phyloP scores from a whole-genome alignment of 768 basidiomycete species.

The Phylloporus arenicola region DNA sequence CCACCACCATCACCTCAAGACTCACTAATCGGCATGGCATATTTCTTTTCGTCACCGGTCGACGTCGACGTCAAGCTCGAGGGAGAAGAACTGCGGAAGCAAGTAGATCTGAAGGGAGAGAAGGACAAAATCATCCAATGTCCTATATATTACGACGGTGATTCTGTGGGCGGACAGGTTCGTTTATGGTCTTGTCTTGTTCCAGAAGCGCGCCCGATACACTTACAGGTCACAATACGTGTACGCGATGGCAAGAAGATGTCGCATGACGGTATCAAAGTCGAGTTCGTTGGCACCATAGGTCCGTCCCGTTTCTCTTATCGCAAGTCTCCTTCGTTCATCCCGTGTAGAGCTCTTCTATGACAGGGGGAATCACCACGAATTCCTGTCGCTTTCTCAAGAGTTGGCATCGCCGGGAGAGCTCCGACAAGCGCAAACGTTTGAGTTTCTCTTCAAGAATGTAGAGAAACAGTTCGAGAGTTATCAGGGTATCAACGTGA shows the following conservation, averaged over 20 bases:
- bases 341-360: slow-evolving; percentile 70
- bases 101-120: slow-evolving; percentile 84
- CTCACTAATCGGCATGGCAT: slow-evolving; percentile 42
- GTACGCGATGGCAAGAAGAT: slow-evolving; percentile 94
- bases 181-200: slow-evolving; percentile 12
- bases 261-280: slow-evolving; percentile 93
- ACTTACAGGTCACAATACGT: slow-evolving; percentile 68
- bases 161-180: slow-evolving; percentile 85
- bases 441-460: slow-evolving; percentile 97
- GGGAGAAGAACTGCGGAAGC: slow-evolving; percentile 81
- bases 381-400: slow-evolving; percentile 92
- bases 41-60: slow-evolving; percentile 88
- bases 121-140: slow-evolving; percentile 81
- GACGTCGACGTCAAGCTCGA: slow-evolving; percentile 88
- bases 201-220: not conserved
- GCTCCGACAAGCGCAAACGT: slow-evolving; percentile 93
- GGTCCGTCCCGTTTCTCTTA: slow-evolving; percentile 46
- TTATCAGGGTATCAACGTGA: slow-evolving; percentile 97
- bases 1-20: not conserved
- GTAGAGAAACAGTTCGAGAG: slow-evolving; percentile 99
- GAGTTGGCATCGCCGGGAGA: slow-evolving; percentile 96
- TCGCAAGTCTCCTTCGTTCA: not conserved
- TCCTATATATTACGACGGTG: slow-evolving; percentile 95
- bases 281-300: slow-evolving; percentile 95
- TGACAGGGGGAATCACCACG: slow-evolving; percentile 96